Conservation (phyloP, 2,329 filamentous ascomycete genomes). For the Phyllosticta citriasiana region DNA sequence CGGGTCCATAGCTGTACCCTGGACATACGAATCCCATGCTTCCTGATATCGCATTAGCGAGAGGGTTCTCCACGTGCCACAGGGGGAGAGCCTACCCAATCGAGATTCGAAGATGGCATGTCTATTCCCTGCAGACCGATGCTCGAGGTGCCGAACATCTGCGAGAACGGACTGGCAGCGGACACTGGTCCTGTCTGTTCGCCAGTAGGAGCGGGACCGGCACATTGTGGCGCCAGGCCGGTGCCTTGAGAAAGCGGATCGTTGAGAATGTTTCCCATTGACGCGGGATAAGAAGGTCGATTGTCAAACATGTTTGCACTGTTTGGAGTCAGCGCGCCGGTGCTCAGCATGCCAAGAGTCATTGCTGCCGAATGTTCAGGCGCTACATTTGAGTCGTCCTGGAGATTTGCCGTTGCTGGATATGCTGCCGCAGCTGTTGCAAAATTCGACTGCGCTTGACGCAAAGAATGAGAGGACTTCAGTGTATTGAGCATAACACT, state of each 20-base stretch:
- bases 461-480: conserved; percentile 36
- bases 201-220: conserved; percentile 20
- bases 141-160: conserved; percentile 40
- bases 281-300: conserved; percentile 23
- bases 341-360: conserved; percentile 59
- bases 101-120: conserved; percentile 44
- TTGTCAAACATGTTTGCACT: conserved; percentile 32
- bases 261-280: conserved; percentile 29
- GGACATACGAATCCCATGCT: conserved; percentile 60
- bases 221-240: conserved; percentile 24
- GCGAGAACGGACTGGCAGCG: conserved; percentile 44
- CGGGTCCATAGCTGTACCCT: conserved; percentile 42
- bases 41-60: conserved; percentile 38
- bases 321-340: conserved; percentile 48
- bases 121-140: conserved; percentile 43
- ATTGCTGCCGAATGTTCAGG: conserved; percentile 57
- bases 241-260: conserved; percentile 20
- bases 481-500: conserved; percentile 77
- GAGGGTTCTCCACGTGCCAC: conserved; percentile 10
- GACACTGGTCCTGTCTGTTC: conserved; percentile 27
- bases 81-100: conserved; percentile 45
- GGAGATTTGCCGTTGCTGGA: conserved; percentile 15
- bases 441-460: conserved; percentile 20
- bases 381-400: conserved; percentile 46
- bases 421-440: conserved; percentile 21